Conservation (phyloP, 257 asterid genomes). For the Scutellaria baicalensis region DNA sequence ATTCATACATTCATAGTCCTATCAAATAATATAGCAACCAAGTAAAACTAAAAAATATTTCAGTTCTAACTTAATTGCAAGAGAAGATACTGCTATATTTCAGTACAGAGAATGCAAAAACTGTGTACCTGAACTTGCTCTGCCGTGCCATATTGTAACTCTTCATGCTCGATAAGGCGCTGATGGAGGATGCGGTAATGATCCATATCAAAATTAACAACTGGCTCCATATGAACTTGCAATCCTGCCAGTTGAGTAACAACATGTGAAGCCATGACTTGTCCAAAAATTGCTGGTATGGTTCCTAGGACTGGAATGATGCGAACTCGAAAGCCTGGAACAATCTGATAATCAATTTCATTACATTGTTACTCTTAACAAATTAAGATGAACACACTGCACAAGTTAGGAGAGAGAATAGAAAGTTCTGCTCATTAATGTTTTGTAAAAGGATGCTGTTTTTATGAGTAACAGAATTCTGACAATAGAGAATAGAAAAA, state of each 20-base stretch:
- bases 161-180: conserved; percentile 93
- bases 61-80: neutral
- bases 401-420: neutral
- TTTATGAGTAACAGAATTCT: neutral
- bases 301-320: conserved; percentile 97
- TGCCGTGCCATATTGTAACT: conserved; percentile 72
- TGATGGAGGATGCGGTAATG: conserved; percentile 81
- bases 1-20: neutral
- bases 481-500: neutral
- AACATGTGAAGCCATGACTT: conserved; percentile 93
- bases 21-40: neutral
- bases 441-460: neutral
- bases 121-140: conserved; percentile 64
- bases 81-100: neutral
- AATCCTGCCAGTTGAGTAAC: conserved; percentile 69
- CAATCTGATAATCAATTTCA: conserved; percentile 52
- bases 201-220: conserved; percentile 79
- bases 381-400: neutral
- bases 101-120: neutral
- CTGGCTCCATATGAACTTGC: conserved; percentile 82
- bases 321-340: conserved; percentile 96
- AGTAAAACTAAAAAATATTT: neutral
- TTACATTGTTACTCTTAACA: neutral
- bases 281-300: conserved; percentile 96
- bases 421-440: neutral